A percentile compares a stretch with the other conserved stretches of the same genome.
phyloP scores from a whole-genome alignment of 2,329 filamentous ascomycete species.

The Rugonectria rugulosa region DNA sequence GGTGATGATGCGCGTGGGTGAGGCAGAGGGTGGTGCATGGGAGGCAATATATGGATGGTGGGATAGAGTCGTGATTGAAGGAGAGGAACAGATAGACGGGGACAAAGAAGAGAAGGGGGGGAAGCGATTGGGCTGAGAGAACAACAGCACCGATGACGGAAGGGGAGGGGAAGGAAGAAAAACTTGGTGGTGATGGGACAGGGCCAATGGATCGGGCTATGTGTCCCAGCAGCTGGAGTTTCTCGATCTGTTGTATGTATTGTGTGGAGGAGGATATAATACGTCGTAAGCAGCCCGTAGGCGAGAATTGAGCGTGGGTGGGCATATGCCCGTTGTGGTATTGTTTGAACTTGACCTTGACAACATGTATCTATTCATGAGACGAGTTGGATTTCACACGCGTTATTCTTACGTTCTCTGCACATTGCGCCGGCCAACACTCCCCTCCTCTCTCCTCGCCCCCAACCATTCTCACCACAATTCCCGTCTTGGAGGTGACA shows the following conservation, averaged over 20 bases:
- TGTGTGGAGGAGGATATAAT: background rate
- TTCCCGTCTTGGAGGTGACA: constrained; percentile 1
- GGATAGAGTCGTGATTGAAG: background rate
- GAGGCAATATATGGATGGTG: background rate
- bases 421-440: background rate
- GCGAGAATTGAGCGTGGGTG: too few relatives aligned
- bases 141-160: background rate
- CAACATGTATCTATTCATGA: too few relatives aligned
- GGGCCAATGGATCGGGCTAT: constrained; percentile 7
- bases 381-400: too few relatives aligned
- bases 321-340: too few relatives aligned
- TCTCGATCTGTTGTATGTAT: constrained; percentile 11
- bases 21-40: background rate
- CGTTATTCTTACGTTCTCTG: too few relatives aligned
- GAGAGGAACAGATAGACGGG: background rate
- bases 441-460: background rate
- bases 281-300: too few relatives aligned
- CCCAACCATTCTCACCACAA: background rate
- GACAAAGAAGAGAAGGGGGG: background rate
- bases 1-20: constrained; percentile 16
- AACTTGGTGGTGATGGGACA: constrained; percentile 1
- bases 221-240: background rate
- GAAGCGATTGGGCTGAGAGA: constrained; percentile 8
- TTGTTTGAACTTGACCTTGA: too few relatives aligned
- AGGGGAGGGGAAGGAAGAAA: constrained; percentile 5